Percentiles rank a stretch among this genome's conserved stretches.
Evolutionary conservation across 2,329 filamentous ascomycete genomes (phyloP).

Genomic region (Colletotrichum eremochloae): DNA sequence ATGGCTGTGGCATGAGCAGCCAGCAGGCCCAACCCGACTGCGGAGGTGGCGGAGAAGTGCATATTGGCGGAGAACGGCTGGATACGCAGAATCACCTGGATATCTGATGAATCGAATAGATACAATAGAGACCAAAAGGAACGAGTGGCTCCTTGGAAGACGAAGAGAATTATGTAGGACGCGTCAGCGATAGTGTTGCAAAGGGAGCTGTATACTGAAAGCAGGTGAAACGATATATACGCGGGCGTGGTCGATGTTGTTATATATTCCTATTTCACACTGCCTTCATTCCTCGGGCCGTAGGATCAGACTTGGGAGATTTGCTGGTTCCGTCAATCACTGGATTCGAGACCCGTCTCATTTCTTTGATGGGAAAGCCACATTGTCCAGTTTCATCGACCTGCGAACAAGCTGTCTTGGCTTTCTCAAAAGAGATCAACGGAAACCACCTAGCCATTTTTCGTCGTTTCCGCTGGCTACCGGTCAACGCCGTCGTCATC

Average conservation of each 20-base stretch:
- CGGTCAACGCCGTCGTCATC: neutral
- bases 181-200: constrained; percentile 15
- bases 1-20: neutral
- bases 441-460: constrained; percentile 7
- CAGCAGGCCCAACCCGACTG: neutral
- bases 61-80: neutral
- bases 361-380: constrained; percentile 22
- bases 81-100: neutral
- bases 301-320: neutral
- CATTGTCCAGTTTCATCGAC: neutral
- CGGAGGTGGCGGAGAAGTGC: neutral
- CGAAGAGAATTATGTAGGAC: neutral
- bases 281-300: neutral
- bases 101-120: neutral
- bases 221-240: neutral
- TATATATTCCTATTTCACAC: neutral
- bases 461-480: neutral
- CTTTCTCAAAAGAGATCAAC: neutral
- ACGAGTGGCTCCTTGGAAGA: neutral
- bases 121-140: neutral
- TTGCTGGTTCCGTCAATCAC: constrained; percentile 9
- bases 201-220: neutral
- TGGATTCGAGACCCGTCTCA: neutral
- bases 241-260: neutral
- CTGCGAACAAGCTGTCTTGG: constrained; percentile 5